Evolutionary conservation across 495 filamentous ascomycete species (phyloP).

Genomic region (Hypoxylon lienhwacheense): DNA sequence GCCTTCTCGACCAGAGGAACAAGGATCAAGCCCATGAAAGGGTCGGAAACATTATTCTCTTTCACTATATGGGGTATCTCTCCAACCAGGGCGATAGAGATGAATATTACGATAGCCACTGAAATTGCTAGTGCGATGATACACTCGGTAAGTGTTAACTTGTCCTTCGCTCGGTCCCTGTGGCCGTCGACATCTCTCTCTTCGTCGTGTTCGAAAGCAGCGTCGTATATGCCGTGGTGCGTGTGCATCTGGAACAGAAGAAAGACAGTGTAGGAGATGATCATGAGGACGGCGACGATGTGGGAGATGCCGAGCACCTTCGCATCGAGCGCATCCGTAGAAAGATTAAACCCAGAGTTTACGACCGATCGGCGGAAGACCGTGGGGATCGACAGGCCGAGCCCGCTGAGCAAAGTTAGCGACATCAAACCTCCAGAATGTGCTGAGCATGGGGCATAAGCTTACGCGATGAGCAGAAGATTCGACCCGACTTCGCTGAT

Average conservation of each 20-base stretch:
- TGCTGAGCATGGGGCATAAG: conserved; percentile 3
- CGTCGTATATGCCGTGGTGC: conserved; percentile 75
- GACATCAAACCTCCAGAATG: not conserved
- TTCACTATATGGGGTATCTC: conserved; percentile 75
- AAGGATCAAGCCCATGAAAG: conserved; percentile 77
- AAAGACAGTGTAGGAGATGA: conserved; percentile 77
- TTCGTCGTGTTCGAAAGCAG: conserved; percentile 68
- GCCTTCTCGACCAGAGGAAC: conserved; percentile 88
- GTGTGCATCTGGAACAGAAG: conserved; percentile 80
- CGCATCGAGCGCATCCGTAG: conserved; percentile 44
- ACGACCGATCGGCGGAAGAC: conserved; percentile 69
- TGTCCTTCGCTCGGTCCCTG: conserved; percentile 62
- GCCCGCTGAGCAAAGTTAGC: conserved; percentile 50
- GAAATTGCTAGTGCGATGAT: conserved; percentile 66
- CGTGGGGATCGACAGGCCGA: conserved; percentile 81
- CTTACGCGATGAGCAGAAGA: conserved; percentile 74
- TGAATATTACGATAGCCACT: conserved; percentile 74
- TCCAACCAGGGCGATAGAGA: conserved; percentile 78
- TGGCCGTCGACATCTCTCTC: conserved; percentile 67
- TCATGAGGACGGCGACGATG: conserved; percentile 73
- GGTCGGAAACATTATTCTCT: conserved; percentile 66
- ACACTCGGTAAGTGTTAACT: conserved; percentile 79
- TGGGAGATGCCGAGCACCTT: conserved; percentile 70
- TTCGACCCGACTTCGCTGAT: conserved; percentile 82
- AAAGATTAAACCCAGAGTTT: conserved; percentile 40